phyloP scores from a whole-genome alignment of 176 grass and related monocot genomes.

The Cymbopogon citratus region DNA sequence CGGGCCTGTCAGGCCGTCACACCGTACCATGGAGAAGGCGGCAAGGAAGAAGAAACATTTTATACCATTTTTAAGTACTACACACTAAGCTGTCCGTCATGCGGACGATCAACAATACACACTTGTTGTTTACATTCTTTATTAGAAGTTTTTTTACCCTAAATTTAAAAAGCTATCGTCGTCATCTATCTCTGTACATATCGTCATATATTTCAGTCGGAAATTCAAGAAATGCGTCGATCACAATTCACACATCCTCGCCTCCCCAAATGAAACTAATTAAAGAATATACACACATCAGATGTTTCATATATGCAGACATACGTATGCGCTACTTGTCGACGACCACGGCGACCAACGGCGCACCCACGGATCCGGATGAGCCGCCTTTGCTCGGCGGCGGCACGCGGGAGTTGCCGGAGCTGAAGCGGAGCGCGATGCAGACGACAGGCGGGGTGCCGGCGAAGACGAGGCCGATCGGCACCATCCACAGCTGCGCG shows the following conservation, averaged over 20 bases:
- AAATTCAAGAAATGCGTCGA: not conserved
- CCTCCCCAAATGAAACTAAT: not conserved
- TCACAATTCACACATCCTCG: not conserved
- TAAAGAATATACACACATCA: not conserved
- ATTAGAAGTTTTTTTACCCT: too few species aligned
- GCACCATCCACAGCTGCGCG: conserved; percentile 85
- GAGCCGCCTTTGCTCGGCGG: not conserved
- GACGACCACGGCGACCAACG: conserved; percentile 22
- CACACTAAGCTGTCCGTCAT: too few species aligned
- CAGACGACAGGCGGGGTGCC: conserved; percentile 58
- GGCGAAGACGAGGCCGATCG: conserved; percentile 58
- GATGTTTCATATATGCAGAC: not conserved
- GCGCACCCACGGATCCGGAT: not conserved
- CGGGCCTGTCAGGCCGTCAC: too few species aligned
- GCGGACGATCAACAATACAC: too few species aligned
- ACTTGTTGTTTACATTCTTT: too few species aligned
- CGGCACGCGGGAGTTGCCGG: not conserved
- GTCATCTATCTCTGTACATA: not conserved
- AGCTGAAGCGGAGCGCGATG: conserved; percentile 36
- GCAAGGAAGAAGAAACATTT: too few species aligned
- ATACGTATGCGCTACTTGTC: conserved; percentile 4
- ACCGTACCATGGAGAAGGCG: too few species aligned
- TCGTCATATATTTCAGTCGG: not conserved
- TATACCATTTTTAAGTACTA: too few species aligned
- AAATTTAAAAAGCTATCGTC: too few species aligned